Evolutionary conservation across 192 early-diverging fungal species (phyloP).

Genomic region (Kickxella alabastrina): DNA sequence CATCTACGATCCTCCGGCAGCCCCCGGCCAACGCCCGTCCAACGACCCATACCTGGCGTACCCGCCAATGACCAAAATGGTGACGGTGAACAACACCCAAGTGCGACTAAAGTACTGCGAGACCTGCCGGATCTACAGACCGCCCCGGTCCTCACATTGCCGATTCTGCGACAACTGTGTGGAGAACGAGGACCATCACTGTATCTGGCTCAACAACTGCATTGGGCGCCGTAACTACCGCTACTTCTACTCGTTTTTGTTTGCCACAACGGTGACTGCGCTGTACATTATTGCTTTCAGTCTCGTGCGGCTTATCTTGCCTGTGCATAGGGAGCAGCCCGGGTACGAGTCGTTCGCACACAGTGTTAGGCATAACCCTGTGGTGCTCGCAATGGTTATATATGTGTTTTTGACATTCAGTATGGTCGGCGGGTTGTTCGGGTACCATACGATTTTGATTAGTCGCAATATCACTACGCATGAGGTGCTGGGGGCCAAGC

Average conservation of each 20-base stretch:
- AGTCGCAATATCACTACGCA: conserved; percentile 81
- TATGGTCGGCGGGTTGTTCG: conserved; percentile 65
- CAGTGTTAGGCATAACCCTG: conserved; percentile 40
- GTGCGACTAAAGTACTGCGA: conserved; percentile 85
- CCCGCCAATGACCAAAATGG: conserved; percentile 52
- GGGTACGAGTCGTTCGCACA: conserved; percentile 34
- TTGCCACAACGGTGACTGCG: conserved; percentile 58
- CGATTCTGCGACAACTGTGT: conserved; percentile 88
- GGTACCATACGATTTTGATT: conserved; percentile 72
- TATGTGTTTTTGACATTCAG: conserved; percentile 57
- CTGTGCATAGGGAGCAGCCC: conserved; percentile 18
- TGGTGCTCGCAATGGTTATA: conserved; percentile 63
- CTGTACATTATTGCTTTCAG: conserved; percentile 59
- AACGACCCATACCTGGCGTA: conserved; percentile 24
- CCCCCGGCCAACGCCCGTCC: conserved; percentile 15
- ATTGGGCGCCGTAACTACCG: conserved; percentile 81
- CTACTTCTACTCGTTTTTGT: conserved; percentile 77
- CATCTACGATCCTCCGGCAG: conserved; percentile 40
- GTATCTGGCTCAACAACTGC: conserved; percentile 93
- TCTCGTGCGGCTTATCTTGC: conserved; percentile 57
- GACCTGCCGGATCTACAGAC: conserved; percentile 84
- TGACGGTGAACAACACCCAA: conserved; percentile 58
- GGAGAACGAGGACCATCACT: conserved; percentile 84
- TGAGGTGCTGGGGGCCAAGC: conserved; percentile 62
- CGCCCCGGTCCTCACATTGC: conserved; percentile 86